These are phyloP conservation scores for Bolboschoenus planiculmis DNA, from an alignment of 176 grass and related monocot species.

Conservation along the genomic window DNA sequence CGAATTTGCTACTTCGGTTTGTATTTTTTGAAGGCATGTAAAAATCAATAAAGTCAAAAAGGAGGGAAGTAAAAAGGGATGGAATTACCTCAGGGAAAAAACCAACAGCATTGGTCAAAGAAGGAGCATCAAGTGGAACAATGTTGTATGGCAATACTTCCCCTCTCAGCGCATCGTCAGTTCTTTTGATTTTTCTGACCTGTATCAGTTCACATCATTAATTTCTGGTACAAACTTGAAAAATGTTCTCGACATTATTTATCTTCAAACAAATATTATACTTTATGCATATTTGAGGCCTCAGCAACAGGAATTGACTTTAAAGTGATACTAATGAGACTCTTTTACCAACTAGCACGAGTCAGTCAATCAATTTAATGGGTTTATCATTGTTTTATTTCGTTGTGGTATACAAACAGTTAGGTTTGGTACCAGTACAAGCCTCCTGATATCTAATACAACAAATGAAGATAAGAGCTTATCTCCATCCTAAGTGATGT, in stretches of 20 bases:
- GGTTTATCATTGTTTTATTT: background rate
- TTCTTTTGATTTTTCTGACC: constrained; percentile 71
- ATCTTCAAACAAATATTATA: background rate
- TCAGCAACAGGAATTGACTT: background rate
- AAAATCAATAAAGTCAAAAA: background rate
- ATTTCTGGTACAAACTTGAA: background rate
- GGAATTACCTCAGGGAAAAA: constrained; percentile 78
- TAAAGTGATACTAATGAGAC: background rate
- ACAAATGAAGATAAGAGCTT: constrained; percentile 5
- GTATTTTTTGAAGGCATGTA: background rate
- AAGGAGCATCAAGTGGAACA: constrained; percentile 78
- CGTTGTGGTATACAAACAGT: background rate
- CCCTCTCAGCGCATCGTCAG: constrained; percentile 66
- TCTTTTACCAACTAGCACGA: background rate
- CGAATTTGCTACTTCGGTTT: background rate
- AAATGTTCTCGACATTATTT: constrained; percentile 8
- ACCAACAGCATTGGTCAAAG: constrained; percentile 65
- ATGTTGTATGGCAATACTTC: constrained; percentile 88
- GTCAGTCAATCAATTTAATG: background rate
- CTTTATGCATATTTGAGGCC: background rate
- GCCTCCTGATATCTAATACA: background rate
- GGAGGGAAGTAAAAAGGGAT: background rate
- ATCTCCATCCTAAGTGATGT: background rate
- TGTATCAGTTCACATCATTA: constrained; percentile 22
- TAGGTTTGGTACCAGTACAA: background rate